A percentile compares a stretch with the other conserved stretches of the same genome.
Conservation (phyloP, 1,139 yeast genomes). For the Geotrichum klebahnii region DNA sequence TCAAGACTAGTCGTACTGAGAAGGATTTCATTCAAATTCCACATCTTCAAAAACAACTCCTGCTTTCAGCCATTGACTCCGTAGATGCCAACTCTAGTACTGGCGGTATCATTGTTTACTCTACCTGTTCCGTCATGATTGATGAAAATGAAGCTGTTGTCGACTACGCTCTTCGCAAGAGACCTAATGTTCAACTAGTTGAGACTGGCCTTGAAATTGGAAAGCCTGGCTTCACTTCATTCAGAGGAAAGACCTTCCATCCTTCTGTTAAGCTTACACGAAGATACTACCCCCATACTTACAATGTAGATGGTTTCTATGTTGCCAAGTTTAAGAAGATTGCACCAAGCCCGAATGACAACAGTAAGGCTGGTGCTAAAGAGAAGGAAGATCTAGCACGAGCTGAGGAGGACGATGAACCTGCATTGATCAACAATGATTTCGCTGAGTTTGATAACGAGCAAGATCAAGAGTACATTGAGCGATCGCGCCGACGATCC, state of each 20-base stretch:
- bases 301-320: constrained; percentile 96
- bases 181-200: constrained; percentile 93
- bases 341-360: constrained; percentile 62
- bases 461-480: constrained; percentile 72
- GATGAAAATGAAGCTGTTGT: constrained; percentile 98
- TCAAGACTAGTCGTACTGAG: constrained; percentile 88
- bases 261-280: constrained; percentile 74
- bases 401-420: constrained; percentile 61
- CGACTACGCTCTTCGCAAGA: constrained; percentile 92
- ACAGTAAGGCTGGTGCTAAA: constrained; percentile 80
- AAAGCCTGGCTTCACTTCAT: constrained; percentile 90
- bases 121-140: constrained; percentile 97
- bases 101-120: constrained; percentile 93
- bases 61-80: constrained; percentile 93
- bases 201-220: constrained; percentile 94
- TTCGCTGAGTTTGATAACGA: constrained; percentile 76
- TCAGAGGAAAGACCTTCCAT: constrained; percentile 87
- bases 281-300: constrained; percentile 96
- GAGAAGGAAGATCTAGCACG: constrained; percentile 81
- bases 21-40: constrained; percentile 96
- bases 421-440: constrained; percentile 77
- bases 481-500: constrained; percentile 65
- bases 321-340: constrained; percentile 95
- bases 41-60: constrained; percentile 88
- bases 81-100: constrained; percentile 88